Base-by-base conservation (phyloP, 495 filamentous ascomycete species). In the Tuber brumale region DNA sequence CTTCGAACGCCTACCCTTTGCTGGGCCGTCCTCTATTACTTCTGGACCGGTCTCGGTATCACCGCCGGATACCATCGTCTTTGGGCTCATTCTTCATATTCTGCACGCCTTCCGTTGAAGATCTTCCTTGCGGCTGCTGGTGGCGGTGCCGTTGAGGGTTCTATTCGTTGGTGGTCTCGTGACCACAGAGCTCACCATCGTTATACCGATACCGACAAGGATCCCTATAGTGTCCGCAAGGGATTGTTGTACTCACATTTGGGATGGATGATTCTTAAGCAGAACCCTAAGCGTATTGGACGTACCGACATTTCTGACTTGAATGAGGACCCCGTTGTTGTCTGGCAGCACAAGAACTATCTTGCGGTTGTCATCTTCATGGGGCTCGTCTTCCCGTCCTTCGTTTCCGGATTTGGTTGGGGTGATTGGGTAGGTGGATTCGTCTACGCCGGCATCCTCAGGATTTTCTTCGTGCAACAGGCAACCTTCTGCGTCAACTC, bases 401-500 rank as follows among this genome's bases (percentile, higher is more conserved):
- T 94, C 35, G 89, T 97, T 74, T 91, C 92, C 82, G 95, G 95
- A 82, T 86, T 97, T 61, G 89, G 89, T 82, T 99, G 94, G 94
- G 89, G 89, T 85, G 95, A 99, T 84, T 97, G 89, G 89, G 82
- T 89, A 75, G 95, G 95, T 79, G 95, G 95, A 69, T 97, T 93
- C 85, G 89, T 99, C 85, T 99, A 99, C 81, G 94, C 89, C 74
- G 95, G 95, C 82, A 96, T 99, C 83, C 91, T 97, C 79, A 90
- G 95, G 82, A 94, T 97, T 85, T 97, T 96, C 90, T 93, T 99
- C 87, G 94, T 99, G 79, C 95, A 99, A 87, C 95, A 99, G 85
- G 95, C 95, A 76, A 99, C 95, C 80, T 99, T 99, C 91, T 99
- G 95, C 81, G 94, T 99, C 89, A 99, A 99, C 90, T 97, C 94